Percentiles rank a stretch among this genome's conserved stretches.
These are phyloP conservation scores for Blastocystis sp. DNA, from an alignment of 352 stramenopile genomes.

Conservation along the genomic window DNA sequence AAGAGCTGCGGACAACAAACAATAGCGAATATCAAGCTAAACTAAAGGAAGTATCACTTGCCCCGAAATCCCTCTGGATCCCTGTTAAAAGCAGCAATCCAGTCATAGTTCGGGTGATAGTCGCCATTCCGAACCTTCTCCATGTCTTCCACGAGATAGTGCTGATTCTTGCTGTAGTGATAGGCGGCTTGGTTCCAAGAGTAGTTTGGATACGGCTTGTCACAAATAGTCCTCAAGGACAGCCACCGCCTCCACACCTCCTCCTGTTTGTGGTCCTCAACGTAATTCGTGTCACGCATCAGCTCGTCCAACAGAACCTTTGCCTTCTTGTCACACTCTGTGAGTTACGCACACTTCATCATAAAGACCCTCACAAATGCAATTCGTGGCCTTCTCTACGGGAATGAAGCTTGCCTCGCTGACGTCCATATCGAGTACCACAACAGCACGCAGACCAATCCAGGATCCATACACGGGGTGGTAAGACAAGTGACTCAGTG, in stretches of 20 bases:
- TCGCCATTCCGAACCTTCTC: slow-evolving; percentile 3
- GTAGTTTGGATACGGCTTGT: neutral
- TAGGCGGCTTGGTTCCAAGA: slow-evolving; percentile 52
- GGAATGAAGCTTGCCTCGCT: neutral
- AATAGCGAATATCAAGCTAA: too few species aligned
- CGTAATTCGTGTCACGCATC: slow-evolving; percentile 18
- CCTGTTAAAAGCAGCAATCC: slow-evolving; percentile 38
- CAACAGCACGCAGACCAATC: slow-evolving; percentile 45
- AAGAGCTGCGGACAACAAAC: too few species aligned
- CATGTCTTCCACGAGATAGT: slow-evolving; percentile 26
- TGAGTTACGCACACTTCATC: neutral
- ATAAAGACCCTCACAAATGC: slow-evolving; percentile 19
- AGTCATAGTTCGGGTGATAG: slow-evolving; percentile 38
- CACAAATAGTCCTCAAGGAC: slow-evolving; percentile 11
- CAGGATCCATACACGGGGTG: slow-evolving; percentile 30
- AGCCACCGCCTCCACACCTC: slow-evolving; percentile 49
- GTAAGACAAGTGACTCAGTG: slow-evolving; percentile 44
- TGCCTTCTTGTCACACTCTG: slow-evolving; percentile 54
- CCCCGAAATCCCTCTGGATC: slow-evolving; percentile 7
- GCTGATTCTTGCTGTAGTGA: slow-evolving; percentile 60
- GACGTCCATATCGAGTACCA: slow-evolving; percentile 22
- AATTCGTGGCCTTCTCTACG: neutral
- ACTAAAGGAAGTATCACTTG: too few species aligned
- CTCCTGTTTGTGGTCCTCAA: neutral
- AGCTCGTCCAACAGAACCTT: slow-evolving; percentile 23